Base-by-base conservation (phyloP, 2,329 filamentous ascomycete genomes). In the Penicillium sp. region DNA sequence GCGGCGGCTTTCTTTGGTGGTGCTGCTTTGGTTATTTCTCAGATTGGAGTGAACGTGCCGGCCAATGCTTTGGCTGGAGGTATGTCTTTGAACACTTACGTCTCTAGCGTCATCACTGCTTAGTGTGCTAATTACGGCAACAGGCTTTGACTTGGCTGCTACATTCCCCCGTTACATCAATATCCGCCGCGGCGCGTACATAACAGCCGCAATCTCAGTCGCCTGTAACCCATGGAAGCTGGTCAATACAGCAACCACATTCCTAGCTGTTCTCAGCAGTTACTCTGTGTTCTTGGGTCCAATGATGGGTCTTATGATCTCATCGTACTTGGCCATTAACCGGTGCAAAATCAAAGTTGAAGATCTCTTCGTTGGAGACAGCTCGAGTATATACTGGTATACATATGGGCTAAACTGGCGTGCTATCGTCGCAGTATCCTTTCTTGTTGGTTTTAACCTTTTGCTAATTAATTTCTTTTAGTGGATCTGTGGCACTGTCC, bases 151-250 rank as follows among this genome's bases (percentile, higher is more conserved):
- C 9, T 66, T 82, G 42, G 73, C 79, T 0, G 76, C 74, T 1
- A 62, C 81, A 0, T 75, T 75, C 49, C 78, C 79, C 0, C 71
- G 68, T 35, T 81, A 75, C 53, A 74, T 83, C 64, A 81, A 80
- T 60, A 81, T 82, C 49, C 67, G 78, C 4, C 73, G 80, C 2
- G 81, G 80, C 1, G 72, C 72, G 2, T 77, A 77, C 50, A 65
- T 82, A 35, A 74, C 71, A 4, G 68, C 74, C 0, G 54, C 78
- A 1, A 8, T 63, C 2, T 57, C 57, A 3, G 47, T 56, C 5
- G 60, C 52, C 8, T 53, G 53, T 10, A 60, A 63, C 24, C 62
- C 62, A 1, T 65, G 62, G 62, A 53, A 56, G 18, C 46, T 63
- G 6, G 52, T 60, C 1, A 62, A 59, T 28, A 60, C 57, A 2